Conservation (phyloP, 2,329 filamentous ascomycete species). For the Aspergillus tubingensis region DNA sequence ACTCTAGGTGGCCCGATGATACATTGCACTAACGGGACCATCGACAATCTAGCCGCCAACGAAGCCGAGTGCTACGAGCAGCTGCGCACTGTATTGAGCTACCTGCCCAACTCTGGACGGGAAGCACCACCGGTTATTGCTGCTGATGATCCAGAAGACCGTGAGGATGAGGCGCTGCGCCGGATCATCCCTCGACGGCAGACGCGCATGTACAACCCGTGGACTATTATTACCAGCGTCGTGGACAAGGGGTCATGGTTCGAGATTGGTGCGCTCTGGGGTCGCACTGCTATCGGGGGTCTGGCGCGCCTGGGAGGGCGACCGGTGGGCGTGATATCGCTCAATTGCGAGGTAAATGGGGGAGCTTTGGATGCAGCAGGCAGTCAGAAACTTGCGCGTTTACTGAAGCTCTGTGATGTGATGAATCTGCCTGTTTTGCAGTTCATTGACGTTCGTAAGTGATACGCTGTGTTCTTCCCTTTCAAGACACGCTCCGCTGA, state of each 20-base stretch:
- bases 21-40: conserved; percentile 67
- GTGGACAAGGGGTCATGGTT: conserved; percentile 62
- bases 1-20: conserved; percentile 63
- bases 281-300: conserved; percentile 62
- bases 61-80: conserved; percentile 65
- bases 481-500: not conserved
- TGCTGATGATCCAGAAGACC: conserved; percentile 52
- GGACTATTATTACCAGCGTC: conserved; percentile 58
- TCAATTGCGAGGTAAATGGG: conserved; percentile 63
- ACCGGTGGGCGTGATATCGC: conserved; percentile 60
- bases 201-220: conserved; percentile 62
- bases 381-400: conserved; percentile 61
- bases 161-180: conserved; percentile 53
- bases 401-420: conserved; percentile 65
- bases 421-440: conserved; percentile 67
- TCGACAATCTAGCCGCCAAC: conserved; percentile 63
- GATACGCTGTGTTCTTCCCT: not conserved
- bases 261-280: conserved; percentile 66
- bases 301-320: conserved; percentile 60
- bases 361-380: conserved; percentile 63
- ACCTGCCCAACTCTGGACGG: conserved; percentile 60
- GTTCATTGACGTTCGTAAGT: conserved; percentile 61
- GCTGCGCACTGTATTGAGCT: conserved; percentile 58
- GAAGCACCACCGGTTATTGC: conserved; percentile 55
- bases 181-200: conserved; percentile 60